Conservation (phyloP, 148 eudicot species). For the Chenopodium quinoa region DNA sequence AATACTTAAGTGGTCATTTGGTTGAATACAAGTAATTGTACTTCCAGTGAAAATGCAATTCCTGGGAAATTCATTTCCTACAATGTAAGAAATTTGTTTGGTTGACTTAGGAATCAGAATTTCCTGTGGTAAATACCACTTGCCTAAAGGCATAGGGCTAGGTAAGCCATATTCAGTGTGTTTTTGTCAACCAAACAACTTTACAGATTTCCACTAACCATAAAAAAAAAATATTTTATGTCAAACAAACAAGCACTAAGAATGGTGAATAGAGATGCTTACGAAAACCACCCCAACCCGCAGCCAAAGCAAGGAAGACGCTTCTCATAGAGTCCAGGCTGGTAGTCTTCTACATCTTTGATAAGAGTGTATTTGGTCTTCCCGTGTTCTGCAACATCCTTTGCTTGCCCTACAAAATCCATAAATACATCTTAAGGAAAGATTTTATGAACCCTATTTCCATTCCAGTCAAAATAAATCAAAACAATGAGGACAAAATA, state of each 20-base stretch:
- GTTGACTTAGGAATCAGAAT: neutral
- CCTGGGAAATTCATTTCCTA: too few species aligned
- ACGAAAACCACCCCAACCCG: conserved; percentile 98
- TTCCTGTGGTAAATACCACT: neutral
- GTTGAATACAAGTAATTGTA: too few species aligned
- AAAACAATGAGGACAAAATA: neutral
- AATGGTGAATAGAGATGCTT: conserved; percentile 31
- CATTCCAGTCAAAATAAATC: neutral
- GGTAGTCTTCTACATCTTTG: conserved; percentile 67
- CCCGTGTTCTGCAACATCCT: conserved; percentile 45
- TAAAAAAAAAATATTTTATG: neutral
- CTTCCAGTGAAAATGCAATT: too few species aligned
- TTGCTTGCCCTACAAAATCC: conserved; percentile 43
- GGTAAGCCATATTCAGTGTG: neutral
- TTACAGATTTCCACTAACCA: neutral
- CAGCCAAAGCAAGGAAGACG: conserved; percentile 98
- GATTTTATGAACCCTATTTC: neutral
- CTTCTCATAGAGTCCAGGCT: conserved; percentile 61
- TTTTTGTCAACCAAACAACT: neutral
- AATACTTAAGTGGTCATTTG: neutral
- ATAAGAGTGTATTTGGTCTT: conserved; percentile 72
- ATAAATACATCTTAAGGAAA: neutral
- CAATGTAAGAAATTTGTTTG: too few species aligned
- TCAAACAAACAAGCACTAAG: neutral
- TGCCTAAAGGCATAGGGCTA: neutral